Base-by-base conservation (phyloP, 306 rosid species). In the Inga oerstediana region DNA sequence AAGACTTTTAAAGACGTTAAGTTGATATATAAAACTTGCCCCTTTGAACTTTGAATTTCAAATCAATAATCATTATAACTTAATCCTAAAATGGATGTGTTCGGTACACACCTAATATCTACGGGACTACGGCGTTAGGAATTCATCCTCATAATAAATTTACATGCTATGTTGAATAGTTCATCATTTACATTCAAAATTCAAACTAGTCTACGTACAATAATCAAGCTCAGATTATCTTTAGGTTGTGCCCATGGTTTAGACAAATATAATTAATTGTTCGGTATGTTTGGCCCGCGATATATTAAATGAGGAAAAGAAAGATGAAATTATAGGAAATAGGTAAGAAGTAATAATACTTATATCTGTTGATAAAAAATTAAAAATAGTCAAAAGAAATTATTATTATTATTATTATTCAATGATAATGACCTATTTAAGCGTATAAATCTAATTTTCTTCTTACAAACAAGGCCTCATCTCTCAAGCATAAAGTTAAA, bases 91-190 rank as follows among this genome's bases (percentile, higher is more conserved):
- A 80, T 61, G 79, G 77, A 5, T 85, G 84, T 39, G 66, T 81
- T 87, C 79, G 86, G 82, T 85, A 32, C 11, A 14, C 65, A 81
- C 91, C 87, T 83, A 85, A 85, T 16, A 52, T 83, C 80, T 78
- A 10, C 22, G 37, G 52, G 72, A 56, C 80, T 78, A 10, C 22
- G 37, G 52, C 76, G 65, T 49, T 37, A 46, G 75, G 82, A 87
- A 82, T 59, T 75, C 19, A 49, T 75, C 14, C 76, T 45, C 15
- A 16, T 11, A 45, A 16, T 16, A 45, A 37, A 52, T 72, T 32
- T 24, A 65, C 74, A 17, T 64, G 24, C 9, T 9, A 52, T 48
- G 24, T 17, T 49, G 74, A 67, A 39, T 19, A 49, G 41, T 48
- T 48, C 7, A 62, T 59, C 14, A 24, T 24, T 39, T 20, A 43